phyloP scores from a whole-genome alignment of 2,329 filamentous ascomycete genomes.

The Alternaria arbusti region DNA sequence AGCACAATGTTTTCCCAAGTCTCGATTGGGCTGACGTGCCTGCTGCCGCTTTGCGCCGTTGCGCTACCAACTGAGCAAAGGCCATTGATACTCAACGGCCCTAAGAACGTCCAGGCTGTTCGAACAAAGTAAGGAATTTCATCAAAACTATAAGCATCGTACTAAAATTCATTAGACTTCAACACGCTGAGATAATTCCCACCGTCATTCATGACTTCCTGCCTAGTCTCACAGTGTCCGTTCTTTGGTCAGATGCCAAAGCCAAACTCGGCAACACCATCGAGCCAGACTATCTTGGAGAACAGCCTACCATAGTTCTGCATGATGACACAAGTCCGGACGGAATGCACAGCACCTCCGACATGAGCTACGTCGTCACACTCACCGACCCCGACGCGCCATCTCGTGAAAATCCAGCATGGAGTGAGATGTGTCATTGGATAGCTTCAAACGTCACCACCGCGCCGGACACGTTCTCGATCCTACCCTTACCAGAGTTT shows the following conservation, averaged over 20 bases:
- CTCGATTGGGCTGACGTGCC: constrained; percentile 14
- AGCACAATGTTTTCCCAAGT: constrained; percentile 23
- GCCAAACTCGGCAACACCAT: constrained; percentile 61
- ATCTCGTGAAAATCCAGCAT: constrained; percentile 59
- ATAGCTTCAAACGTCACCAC: constrained; percentile 50
- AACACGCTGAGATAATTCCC: constrained; percentile 49
- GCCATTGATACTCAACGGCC: constrained; percentile 20
- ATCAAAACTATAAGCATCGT: background rate
- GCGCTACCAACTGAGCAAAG: constrained; percentile 41
- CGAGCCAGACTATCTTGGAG: constrained; percentile 51
- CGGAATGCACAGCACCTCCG: constrained; percentile 18
- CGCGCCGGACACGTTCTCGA: constrained; percentile 24
- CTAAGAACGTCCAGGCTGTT: constrained; percentile 31
- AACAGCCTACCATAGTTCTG: constrained; percentile 51
- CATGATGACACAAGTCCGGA: constrained; percentile 38
- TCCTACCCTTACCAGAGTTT: constrained; percentile 36
- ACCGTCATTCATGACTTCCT: constrained; percentile 66
- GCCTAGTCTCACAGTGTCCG: constrained; percentile 59
- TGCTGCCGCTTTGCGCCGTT: constrained; percentile 23
- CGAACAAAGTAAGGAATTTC: constrained; percentile 32
- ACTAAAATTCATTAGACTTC: constrained; percentile 35
- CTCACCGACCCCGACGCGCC: constrained; percentile 67
- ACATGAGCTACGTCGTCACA: constrained; percentile 56
- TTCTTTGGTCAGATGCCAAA: constrained; percentile 54
- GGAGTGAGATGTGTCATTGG: constrained; percentile 67